Conservation (phyloP, 1,284 basidiomycete genomes). For the Microbotryum intermedium region DNA sequence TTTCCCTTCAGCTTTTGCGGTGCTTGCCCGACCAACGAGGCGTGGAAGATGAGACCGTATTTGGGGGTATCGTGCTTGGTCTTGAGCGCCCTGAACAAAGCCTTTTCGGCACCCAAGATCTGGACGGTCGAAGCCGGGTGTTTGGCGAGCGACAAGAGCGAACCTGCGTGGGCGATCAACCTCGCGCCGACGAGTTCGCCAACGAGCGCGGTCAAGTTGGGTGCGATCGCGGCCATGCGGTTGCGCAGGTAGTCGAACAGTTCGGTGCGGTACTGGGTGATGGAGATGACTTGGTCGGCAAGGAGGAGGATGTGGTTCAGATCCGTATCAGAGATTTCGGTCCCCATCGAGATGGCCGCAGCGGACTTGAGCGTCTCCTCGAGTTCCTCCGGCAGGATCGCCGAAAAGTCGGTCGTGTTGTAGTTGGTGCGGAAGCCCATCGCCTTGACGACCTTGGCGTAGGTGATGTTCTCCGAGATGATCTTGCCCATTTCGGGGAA, state of each 20-base stretch:
- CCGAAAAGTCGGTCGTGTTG: slow-evolving; percentile 69
- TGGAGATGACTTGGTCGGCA: slow-evolving; percentile 73
- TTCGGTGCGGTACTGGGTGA: slow-evolving; percentile 89
- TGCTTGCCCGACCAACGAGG: slow-evolving; percentile 91
- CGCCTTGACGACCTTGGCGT: slow-evolving; percentile 77
- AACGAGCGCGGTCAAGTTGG: slow-evolving; percentile 85
- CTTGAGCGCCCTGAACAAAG: slow-evolving; percentile 91
- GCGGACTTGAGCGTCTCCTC: slow-evolving; percentile 85
- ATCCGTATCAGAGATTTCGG: slow-evolving; percentile 92
- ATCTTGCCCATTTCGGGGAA: slow-evolving; percentile 99
- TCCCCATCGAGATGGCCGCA: slow-evolving; percentile 96
- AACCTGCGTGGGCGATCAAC: slow-evolving; percentile 94
- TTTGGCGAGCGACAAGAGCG: slow-evolving; percentile 92
- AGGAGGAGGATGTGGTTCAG: slow-evolving; percentile 89
- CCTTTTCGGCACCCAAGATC: slow-evolving; percentile 97
- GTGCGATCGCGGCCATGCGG: slow-evolving; percentile 97
- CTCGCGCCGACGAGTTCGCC: slow-evolving; percentile 93
- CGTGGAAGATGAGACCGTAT: slow-evolving; percentile 46
- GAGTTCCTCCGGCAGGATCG: slow-evolving; percentile 88
- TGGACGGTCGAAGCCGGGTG: slow-evolving; percentile 98
- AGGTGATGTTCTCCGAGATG: slow-evolving; percentile 91
- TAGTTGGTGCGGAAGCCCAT: slow-evolving; percentile 97
- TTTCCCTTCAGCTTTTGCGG: slow-evolving; percentile 98
- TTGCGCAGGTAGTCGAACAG: slow-evolving; percentile 83
- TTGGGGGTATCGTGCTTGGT: slow-evolving; percentile 99